phyloP scores from a whole-genome alignment of 129 eudicot genomes.

The Deinandra increscens region DNA sequence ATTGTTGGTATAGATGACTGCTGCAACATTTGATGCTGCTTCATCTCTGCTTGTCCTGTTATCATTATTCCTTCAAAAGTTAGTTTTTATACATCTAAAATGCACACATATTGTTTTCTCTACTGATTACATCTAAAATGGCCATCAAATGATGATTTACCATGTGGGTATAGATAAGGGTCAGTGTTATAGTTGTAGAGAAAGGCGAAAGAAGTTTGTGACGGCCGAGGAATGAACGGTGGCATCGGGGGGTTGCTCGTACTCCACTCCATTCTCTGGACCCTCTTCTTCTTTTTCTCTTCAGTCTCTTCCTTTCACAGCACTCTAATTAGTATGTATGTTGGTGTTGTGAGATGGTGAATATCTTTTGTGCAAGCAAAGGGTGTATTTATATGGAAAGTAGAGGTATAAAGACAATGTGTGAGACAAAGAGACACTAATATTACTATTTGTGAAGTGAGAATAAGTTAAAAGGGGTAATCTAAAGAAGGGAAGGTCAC shows the following conservation, averaged over 20 bases:
- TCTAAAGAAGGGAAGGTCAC: conserved; percentile 28
- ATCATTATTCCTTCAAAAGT: conserved; percentile 5
- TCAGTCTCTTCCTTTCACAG: background rate
- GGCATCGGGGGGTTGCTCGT: conserved; percentile 30
- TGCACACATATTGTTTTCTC: no score
- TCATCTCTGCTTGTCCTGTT: conserved; percentile 42
- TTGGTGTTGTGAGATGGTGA: background rate
- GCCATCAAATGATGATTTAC: conserved; percentile 2
- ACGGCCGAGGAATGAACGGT: conserved; percentile 47
- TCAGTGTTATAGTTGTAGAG: conserved; percentile 58
- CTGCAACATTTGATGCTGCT: conserved; percentile 36
- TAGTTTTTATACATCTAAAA: background rate
- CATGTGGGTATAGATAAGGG: conserved; percentile 40
- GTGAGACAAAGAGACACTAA: conserved; percentile 12
- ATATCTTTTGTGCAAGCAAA: background rate
- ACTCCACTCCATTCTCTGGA: conserved; percentile 62
- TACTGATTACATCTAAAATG: no score
- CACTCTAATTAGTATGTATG: background rate
- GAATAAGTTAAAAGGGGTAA: conserved; percentile 12
- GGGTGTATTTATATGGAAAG: conserved; percentile 11
- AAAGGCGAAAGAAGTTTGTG: conserved; percentile 55
- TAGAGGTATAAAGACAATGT: background rate
- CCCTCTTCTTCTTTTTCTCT: no score
- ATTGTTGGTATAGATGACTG: conserved; percentile 36
- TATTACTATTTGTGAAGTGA: background rate